A percentile compares a stretch with the other conserved stretches of the same genome.
phyloP scores from a whole-genome alignment of 176 grass and related monocot species.

The Zoysia japonica region DNA sequence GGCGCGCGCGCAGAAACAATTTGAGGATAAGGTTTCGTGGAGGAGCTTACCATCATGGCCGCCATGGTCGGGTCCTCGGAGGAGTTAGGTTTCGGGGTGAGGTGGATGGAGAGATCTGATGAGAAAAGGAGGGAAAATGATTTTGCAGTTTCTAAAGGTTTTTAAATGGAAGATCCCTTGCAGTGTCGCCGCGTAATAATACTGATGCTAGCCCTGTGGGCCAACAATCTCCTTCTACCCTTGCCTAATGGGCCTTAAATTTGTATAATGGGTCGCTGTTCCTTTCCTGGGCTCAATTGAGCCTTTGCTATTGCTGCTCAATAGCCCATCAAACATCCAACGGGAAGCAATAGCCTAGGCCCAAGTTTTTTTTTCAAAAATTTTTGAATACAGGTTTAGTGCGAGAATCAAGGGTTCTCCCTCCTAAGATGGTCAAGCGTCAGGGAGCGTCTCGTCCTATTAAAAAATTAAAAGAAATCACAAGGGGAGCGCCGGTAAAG shows the following conservation, averaged over 20 bases:
- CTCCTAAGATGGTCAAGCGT: not conserved
- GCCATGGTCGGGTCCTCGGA: slow-evolving; percentile 24
- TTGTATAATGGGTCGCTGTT: not conserved
- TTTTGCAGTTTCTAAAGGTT: slow-evolving; percentile 25
- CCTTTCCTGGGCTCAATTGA: not conserved
- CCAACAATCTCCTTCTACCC: not conserved
- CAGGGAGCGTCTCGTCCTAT: slow-evolving; percentile 15
- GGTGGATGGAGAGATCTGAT: slow-evolving; percentile 1
- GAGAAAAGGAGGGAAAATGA: slow-evolving; percentile 12
- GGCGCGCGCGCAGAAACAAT: not conserved
- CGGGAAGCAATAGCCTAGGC: not conserved
- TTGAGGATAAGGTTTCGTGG: not conserved
- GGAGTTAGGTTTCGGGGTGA: slow-evolving; percentile 36
- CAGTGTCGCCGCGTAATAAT: not conserved
- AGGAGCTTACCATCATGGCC: slow-evolving; percentile 32
- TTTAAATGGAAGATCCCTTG: not conserved
- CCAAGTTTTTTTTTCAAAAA: not conserved
- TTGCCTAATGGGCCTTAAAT: no score
- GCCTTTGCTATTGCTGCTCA: no score
- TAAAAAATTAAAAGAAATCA: slow-evolving; percentile 38
- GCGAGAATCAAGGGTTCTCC: not conserved
- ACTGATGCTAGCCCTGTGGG: not conserved
- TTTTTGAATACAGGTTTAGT: not conserved
- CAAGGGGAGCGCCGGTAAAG: slow-evolving; percentile 25
- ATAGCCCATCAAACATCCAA: no score